These are phyloP conservation scores for Morella rubra DNA, from an alignment of 306 rosid species.

Conservation along the genomic window DNA sequence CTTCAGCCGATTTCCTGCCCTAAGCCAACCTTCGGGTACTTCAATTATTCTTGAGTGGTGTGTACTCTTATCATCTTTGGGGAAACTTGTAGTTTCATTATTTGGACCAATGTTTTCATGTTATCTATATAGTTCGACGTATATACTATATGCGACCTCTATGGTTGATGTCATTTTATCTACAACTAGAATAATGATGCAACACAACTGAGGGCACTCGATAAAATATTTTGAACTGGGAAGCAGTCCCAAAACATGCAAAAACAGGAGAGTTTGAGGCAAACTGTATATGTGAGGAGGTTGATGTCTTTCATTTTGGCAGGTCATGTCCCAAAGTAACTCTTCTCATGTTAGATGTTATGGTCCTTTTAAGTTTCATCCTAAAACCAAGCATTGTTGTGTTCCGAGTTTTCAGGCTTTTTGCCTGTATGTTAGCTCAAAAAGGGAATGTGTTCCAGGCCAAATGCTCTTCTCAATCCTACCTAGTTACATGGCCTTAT, in stretches of 20 bases:
- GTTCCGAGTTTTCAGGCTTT: background rate
- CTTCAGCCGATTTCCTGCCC: conserved; percentile 1
- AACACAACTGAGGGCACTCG: no score
- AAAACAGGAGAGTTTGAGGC: background rate
- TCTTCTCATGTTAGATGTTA: background rate
- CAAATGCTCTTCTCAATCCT: background rate
- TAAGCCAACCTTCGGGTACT: conserved; percentile 1
- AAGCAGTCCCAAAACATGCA: background rate
- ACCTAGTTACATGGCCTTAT: background rate
- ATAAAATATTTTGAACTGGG: background rate
- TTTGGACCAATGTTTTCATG: background rate
- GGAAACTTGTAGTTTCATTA: background rate
- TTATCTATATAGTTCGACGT: background rate
- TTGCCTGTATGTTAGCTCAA: background rate
- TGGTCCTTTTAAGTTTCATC: no score
- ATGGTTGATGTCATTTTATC: background rate
- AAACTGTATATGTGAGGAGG: background rate
- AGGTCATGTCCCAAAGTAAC: background rate
- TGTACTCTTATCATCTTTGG: background rate
- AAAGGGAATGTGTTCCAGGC: background rate
- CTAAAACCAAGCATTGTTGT: background rate
- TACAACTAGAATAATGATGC: background rate
- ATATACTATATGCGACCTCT: background rate
- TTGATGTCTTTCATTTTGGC: background rate
- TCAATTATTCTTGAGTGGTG: background rate